Base-by-base conservation (phyloP, 345 rosid species). In the Garcia nutans region DNA sequence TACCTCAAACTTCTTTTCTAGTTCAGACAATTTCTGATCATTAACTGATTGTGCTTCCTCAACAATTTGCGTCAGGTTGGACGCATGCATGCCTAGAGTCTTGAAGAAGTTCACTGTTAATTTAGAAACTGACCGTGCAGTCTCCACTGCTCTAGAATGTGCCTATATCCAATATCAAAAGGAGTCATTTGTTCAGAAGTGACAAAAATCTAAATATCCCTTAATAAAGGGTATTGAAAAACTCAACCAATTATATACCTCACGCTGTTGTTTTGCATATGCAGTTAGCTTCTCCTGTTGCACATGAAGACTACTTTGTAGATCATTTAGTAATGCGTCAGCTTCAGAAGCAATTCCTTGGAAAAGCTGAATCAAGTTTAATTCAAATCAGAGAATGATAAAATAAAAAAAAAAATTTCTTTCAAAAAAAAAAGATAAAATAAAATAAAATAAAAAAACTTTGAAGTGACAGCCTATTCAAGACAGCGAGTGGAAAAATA, bases 1-100 rank as follows among this genome's bases (percentile, higher is more conserved):
- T 80, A 96, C 99, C 98, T 96, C 97, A 77, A 93, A 96, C 83
- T 89, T 93, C 91, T 88, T 91, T 83, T 92, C 97, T 33, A 96
- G 87, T 73, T 89, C 93, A 55, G 90, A 87, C 77, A 93, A 62
- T 73, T 93, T 92, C 79, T 83, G 80, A 83, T 93, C 91, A 82
- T 91, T 93, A 65, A 90, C 89, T 8, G 84, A 85, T 72, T 93
- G 96, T 47, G 99, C 93, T 81, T 93, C 99, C 80, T 86, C 90
- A 63, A 93, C 92, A 68, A 93, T 89, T 70, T 87, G 85, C 60
- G 87, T 89, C 64, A 95, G 80, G 74, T 86, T 90, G 59, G 91
- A 85, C 8, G 89, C 97, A 80, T 96, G 97, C 68, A 78, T 68
- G 80, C 90, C 97, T 64, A 93, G 79, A 76, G 90, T 92, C 85